phyloP scores from a whole-genome alignment of 495 filamentous ascomycete species.

The Physcia stellaris region DNA sequence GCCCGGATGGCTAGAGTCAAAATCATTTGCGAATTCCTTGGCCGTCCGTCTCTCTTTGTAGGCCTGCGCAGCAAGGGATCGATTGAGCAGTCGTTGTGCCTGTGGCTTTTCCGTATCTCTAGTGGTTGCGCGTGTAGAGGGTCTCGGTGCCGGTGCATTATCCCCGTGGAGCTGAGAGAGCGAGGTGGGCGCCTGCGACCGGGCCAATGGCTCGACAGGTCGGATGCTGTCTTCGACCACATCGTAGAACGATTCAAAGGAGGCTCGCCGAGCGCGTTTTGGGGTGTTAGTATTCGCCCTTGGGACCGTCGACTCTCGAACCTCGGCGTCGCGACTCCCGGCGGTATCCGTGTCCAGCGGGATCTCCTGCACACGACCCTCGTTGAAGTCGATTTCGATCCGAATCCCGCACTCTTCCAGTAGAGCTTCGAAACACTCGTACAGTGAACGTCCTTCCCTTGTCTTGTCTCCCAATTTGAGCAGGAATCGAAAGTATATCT shows the following conservation, averaged over 20 bases:
- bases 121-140: slow-evolving; percentile 23
- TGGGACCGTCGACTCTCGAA: too few relatives aligned
- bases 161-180: too few relatives aligned
- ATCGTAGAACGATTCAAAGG: slow-evolving; percentile 43
- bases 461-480: slow-evolving; percentile 61
- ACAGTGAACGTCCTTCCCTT: slow-evolving; percentile 33
- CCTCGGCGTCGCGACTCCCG: too few relatives aligned
- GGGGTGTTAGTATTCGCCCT: too few relatives aligned
- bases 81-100: slow-evolving; percentile 15
- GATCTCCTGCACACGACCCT: slow-evolving; percentile 22
- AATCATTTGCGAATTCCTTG: slow-evolving; percentile 11
- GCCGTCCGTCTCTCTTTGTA: slow-evolving; percentile 13
- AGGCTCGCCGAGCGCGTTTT: slow-evolving; percentile 36
- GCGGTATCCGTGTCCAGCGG: too few relatives aligned
- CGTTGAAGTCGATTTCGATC: slow-evolving; percentile 42
- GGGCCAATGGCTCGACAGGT: too few relatives aligned
- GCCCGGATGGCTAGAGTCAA: slow-evolving; percentile 8
- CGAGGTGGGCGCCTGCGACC: too few relatives aligned
- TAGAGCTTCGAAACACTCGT: slow-evolving; percentile 51
- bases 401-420: slow-evolving; percentile 54
- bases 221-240: slow-evolving; percentile 35
- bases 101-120: slow-evolving; percentile 29
- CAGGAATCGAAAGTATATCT: slow-evolving; percentile 60
- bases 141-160: too few relatives aligned
- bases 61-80: neutral